Evolutionary conservation across 1,139 yeast genomes (phyloP).

Genomic region (Blastobotrys persicus): DNA sequence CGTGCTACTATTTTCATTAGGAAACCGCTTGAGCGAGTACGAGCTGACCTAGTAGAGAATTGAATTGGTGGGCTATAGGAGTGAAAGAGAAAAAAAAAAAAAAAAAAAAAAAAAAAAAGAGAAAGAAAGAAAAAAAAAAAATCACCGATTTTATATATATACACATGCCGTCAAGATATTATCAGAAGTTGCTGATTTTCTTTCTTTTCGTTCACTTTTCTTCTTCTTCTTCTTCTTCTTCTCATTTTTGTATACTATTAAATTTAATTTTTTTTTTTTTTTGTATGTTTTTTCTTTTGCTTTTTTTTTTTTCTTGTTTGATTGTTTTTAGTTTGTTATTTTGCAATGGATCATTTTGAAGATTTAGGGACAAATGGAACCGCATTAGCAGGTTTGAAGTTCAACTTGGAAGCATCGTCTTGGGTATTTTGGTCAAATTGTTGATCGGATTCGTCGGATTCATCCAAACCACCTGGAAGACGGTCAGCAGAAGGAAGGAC

Average conservation of each 20-base stretch:
- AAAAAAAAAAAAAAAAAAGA: constrained; percentile 10
- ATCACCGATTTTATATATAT: constrained; percentile 4
- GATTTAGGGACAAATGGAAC: constrained; percentile 39
- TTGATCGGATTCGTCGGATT: constrained; percentile 27
- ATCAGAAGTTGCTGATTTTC: not conserved
- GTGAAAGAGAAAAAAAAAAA: constrained; percentile 6
- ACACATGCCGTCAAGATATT: constrained; percentile 2
- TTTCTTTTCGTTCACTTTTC: not conserved
- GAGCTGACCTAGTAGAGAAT: too few species aligned
- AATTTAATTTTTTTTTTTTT: not conserved
- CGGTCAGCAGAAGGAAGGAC: constrained; percentile 50
- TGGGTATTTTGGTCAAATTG: constrained; percentile 5
- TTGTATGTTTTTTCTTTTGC: not conserved
- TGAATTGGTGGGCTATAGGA: too few species aligned
- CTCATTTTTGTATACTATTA: not conserved
- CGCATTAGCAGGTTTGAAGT: constrained; percentile 40
- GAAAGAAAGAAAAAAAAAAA: constrained; percentile 4
- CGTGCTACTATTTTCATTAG: too few species aligned
- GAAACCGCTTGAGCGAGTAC: too few species aligned
- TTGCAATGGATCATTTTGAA: constrained; percentile 9
- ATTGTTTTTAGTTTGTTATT: too few species aligned
- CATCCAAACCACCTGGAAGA: constrained; percentile 41
- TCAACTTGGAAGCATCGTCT: constrained; percentile 26
- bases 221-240: not conserved
- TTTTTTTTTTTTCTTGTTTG: constrained; percentile 3